phyloP scores from a whole-genome alignment of 176 grass and related monocot species.

The Coix lacrymajobi region DNA sequence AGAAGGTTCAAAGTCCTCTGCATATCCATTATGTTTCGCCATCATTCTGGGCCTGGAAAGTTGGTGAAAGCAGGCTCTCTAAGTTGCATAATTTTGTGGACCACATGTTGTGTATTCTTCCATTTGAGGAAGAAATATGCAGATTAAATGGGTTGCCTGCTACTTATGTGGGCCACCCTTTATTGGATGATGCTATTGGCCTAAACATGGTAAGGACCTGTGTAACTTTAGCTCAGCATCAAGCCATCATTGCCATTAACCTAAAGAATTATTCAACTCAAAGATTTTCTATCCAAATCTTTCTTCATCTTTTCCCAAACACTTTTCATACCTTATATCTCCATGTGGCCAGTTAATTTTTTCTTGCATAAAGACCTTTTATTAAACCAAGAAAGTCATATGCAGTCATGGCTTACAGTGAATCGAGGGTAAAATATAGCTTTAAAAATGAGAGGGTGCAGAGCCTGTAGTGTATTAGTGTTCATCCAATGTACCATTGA shows the following conservation, averaged over 20 bases:
- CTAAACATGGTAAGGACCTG: conserved; percentile 53
- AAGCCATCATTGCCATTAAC: neutral
- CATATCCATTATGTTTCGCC: conserved; percentile 94
- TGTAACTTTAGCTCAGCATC: conserved; percentile 7
- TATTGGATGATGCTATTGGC: conserved; percentile 64
- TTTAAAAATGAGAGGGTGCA: neutral
- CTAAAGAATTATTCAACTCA: neutral
- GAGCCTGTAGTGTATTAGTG: neutral
- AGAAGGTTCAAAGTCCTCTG: conserved; percentile 32
- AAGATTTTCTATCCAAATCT: neutral
- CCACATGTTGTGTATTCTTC: conserved; percentile 90
- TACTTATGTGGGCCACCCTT: conserved; percentile 92
- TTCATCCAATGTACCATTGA: neutral
- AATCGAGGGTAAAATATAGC: neutral
- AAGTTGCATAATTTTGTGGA: conserved; percentile 62
- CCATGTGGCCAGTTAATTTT: neutral
- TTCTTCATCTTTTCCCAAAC: neutral
- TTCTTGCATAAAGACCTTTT: conserved; percentile 14
- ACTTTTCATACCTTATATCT: neutral
- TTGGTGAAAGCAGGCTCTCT: conserved; percentile 74
- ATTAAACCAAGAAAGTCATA: neutral
- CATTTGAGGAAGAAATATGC: conserved; percentile 93
- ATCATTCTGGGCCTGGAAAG: conserved; percentile 99
- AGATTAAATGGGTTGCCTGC: conserved; percentile 68
- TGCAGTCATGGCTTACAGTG: neutral